Evolutionary conservation across 225 moss, liverwort and hornwort species (phyloP).

Genomic region (Antitrichia curtipendula): DNA sequence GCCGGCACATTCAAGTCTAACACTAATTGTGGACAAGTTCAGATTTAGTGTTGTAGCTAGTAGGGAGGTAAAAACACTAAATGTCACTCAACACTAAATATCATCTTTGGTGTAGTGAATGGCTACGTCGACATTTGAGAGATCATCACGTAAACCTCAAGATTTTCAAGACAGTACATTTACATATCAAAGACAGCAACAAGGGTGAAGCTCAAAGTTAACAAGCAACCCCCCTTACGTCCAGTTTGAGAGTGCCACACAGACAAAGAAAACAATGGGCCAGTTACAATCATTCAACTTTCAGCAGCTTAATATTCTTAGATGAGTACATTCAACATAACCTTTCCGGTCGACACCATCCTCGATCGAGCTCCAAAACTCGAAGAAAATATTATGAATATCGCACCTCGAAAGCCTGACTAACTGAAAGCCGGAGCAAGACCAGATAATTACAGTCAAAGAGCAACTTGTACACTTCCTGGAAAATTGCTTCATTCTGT

Average conservation of each 20-base stretch:
- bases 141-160: too few relatives aligned
- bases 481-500: neutral
- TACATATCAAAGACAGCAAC: neutral
- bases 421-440: neutral
- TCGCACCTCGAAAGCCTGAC: neutral
- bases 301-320: neutral
- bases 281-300: neutral
- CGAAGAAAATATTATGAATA: neutral
- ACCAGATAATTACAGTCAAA: neutral
- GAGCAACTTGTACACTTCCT: neutral
- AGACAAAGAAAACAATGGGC: too few relatives aligned
- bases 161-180: neutral
- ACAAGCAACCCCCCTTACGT: neutral
- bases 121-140: neutral
- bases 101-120: too few relatives aligned
- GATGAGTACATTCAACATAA: neutral
- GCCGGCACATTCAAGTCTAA: too few relatives aligned
- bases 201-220: neutral
- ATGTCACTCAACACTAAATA: too few relatives aligned
- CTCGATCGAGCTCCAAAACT: neutral
- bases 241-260: neutral
- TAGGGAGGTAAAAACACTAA: too few relatives aligned
- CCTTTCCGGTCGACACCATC: neutral
- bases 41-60: too few relatives aligned
- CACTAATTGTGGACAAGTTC: too few relatives aligned